phyloP scores from a whole-genome alignment of 495 filamentous ascomycete species.

The Oleoguttula mirabilis region DNA sequence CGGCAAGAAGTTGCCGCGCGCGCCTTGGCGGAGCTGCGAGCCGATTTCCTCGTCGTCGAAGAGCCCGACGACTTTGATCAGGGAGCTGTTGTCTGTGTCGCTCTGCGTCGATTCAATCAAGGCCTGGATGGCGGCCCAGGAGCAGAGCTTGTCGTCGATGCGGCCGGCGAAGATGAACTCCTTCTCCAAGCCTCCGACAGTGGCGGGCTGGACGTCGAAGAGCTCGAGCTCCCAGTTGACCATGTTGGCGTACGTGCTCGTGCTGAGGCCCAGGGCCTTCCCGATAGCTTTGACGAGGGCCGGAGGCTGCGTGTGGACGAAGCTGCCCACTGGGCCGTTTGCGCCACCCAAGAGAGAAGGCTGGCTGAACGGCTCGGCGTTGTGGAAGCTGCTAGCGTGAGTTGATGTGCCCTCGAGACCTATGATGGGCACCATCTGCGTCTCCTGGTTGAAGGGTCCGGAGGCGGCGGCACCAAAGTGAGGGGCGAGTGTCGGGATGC shows the following conservation, averaged over 20 bases:
- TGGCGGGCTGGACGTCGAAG: constrained; percentile 78
- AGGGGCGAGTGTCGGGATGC: constrained; percentile 83
- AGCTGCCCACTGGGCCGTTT: constrained; percentile 34
- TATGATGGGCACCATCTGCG: constrained; percentile 87
- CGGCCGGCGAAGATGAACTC: constrained; percentile 92
- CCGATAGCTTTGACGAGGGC: constrained; percentile 75
- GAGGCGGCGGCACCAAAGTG: constrained; percentile 77
- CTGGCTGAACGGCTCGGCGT: constrained; percentile 23
- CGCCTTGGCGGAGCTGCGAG: constrained; percentile 78
- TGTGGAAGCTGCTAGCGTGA: constrained; percentile 11
- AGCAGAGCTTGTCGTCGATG: constrained; percentile 95
- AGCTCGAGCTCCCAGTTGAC: constrained; percentile 97
- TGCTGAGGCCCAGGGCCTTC: constrained; percentile 54
- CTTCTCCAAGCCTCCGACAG: constrained; percentile 73
- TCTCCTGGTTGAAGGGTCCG: constrained; percentile 77
- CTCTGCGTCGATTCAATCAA: constrained; percentile 38
- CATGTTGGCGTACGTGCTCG: constrained; percentile 52
- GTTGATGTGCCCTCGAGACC: constrained; percentile 62
- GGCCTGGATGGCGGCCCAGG: constrained; percentile 78
- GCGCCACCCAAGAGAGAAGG: constrained; percentile 26
- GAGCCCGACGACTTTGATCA: constrained; percentile 74
- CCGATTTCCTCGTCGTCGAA: constrained; percentile 98
- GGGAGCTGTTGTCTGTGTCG: constrained; percentile 19
- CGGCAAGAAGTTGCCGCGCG: constrained; percentile 74
- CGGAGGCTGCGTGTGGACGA: constrained; percentile 67